Conservation (phyloP, 2,329 filamentous ascomycete genomes). For the Sarocladium brachiariae region DNA sequence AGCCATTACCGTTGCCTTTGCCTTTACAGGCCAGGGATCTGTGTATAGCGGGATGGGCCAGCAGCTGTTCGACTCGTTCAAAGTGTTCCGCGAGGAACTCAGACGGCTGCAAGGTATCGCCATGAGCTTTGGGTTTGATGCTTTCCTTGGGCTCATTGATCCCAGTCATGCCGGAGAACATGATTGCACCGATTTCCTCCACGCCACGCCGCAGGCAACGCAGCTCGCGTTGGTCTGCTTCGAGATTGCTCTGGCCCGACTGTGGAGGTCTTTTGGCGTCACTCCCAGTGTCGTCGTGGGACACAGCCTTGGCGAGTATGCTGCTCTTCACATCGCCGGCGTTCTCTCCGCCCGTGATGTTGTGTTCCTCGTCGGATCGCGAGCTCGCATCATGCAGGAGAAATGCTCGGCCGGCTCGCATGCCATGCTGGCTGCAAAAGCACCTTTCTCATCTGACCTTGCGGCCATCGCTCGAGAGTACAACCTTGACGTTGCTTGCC, state of each 20-base stretch:
- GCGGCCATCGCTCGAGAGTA: slow-evolving; percentile 14
- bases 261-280: slow-evolving; percentile 34
- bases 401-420: slow-evolving; percentile 38
- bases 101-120: slow-evolving; percentile 24
- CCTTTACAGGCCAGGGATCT: slow-evolving; percentile 39
- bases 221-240: slow-evolving; percentile 33
- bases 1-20: slow-evolving; percentile 23
- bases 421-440: slow-evolving; percentile 27
- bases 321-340: slow-evolving; percentile 53
- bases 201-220: slow-evolving; percentile 14
- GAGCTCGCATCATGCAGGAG: slow-evolving; percentile 49
- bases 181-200: slow-evolving; percentile 10
- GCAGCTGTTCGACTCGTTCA: slow-evolving; percentile 25
- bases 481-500: slow-evolving; percentile 42
- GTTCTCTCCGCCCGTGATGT: slow-evolving; percentile 56
- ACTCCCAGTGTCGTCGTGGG: slow-evolving; percentile 38
- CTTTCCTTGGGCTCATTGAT: slow-evolving; percentile 22
- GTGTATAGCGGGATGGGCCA: slow-evolving; percentile 22
- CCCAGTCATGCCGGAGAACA: slow-evolving; percentile 34
- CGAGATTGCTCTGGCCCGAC: slow-evolving; percentile 35
- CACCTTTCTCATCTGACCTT: slow-evolving; percentile 19
- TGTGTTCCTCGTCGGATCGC: slow-evolving; percentile 53
- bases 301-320: slow-evolving; percentile 56
- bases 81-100: slow-evolving; percentile 27
- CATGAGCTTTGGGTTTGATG: slow-evolving; percentile 26